A percentile compares a stretch with the other conserved stretches of the same genome.
These are phyloP conservation scores for Butyriboletus loyo DNA, from an alignment of 768 basidiomycete species.

Conservation along the genomic window DNA sequence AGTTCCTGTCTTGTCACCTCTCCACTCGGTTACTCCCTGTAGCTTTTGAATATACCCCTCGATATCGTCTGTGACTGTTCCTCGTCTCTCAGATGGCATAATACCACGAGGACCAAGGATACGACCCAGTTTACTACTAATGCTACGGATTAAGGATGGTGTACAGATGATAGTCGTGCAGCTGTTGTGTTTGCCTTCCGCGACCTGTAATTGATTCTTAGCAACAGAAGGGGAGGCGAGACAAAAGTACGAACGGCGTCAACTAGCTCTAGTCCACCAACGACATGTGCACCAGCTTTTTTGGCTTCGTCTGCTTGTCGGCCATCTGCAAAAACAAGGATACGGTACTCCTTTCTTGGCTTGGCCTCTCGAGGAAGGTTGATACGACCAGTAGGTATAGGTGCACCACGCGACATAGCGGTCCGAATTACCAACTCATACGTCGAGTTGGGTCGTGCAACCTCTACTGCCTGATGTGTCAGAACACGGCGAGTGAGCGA, in stretches of 20 bases:
- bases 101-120: conserved; percentile 85
- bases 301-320: conserved; percentile 77
- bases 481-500: conserved; percentile 2
- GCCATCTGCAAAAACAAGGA: conserved; percentile 94
- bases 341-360: conserved; percentile 62
- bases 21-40: conserved; percentile 87
- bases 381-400: conserved; percentile 88
- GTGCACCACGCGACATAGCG: conserved; percentile 69
- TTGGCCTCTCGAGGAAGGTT: conserved; percentile 82
- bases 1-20: conserved; percentile 81
- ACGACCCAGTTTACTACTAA: conserved; percentile 78
- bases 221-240: neutral
- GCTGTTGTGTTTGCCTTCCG: conserved; percentile 65
- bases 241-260: conserved; percentile 62
- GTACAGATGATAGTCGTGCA: conserved; percentile 80
- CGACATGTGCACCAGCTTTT: conserved; percentile 83
- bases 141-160: conserved; percentile 69
- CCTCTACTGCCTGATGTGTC: conserved; percentile 70
- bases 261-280: conserved; percentile 87
- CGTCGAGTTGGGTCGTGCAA: conserved; percentile 68
- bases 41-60: conserved; percentile 76
- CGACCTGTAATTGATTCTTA: conserved; percentile 50
- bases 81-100: conserved; percentile 93
- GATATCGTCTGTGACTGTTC: conserved; percentile 91
- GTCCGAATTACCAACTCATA: conserved; percentile 84